These are phyloP conservation scores for Alternaria sp. DNA, from an alignment of 2,329 filamentous ascomycete genomes.

Conservation along the genomic window DNA sequence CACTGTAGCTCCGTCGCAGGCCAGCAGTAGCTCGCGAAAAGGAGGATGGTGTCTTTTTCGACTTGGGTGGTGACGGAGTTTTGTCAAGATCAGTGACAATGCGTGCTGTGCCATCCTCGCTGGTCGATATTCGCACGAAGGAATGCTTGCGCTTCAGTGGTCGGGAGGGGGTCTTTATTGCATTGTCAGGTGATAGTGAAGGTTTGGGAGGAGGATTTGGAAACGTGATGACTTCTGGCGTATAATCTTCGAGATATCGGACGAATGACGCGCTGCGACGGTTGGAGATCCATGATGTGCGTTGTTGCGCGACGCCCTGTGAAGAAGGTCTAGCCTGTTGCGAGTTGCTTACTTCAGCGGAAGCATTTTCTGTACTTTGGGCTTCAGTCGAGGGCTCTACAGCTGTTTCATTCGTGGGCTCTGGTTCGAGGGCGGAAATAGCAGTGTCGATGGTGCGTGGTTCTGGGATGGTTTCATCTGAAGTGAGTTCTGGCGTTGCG, in stretches of 20 bases:
- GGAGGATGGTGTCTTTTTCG: constrained; percentile 58
- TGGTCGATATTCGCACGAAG: constrained; percentile 79
- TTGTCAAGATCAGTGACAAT: constrained; percentile 74
- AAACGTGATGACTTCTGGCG: constrained; percentile 43
- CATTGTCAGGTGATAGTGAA: constrained; percentile 55
- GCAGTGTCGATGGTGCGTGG: constrained; percentile 22
- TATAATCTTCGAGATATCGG: constrained; percentile 46
- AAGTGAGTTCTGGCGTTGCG: constrained; percentile 33
- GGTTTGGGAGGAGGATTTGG: constrained; percentile 35
- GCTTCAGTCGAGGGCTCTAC: constrained; percentile 36
- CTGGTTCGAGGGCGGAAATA: constrained; percentile 27
- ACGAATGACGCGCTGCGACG: constrained; percentile 56
- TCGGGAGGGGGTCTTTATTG: constrained; percentile 55
- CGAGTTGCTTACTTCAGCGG: constrained; percentile 41
- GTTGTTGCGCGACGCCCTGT: constrained; percentile 43
- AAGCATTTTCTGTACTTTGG: constrained; percentile 34
- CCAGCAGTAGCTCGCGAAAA: constrained; percentile 56
- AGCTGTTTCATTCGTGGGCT: constrained; percentile 29
- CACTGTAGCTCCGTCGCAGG: constrained; percentile 76
- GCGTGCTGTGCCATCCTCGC: constrained; percentile 89
- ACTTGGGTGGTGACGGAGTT: constrained; percentile 72
- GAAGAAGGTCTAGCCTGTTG: constrained; percentile 46
- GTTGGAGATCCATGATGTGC: constrained; percentile 57
- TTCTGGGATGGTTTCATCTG: constrained; percentile 31
- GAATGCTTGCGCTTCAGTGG: constrained; percentile 55